Evolutionary conservation across 371 early-diverging fungal species (phyloP), one percentile per base, ranked within the genome.

Genomic region (Lichtheimia ornata): DNA sequence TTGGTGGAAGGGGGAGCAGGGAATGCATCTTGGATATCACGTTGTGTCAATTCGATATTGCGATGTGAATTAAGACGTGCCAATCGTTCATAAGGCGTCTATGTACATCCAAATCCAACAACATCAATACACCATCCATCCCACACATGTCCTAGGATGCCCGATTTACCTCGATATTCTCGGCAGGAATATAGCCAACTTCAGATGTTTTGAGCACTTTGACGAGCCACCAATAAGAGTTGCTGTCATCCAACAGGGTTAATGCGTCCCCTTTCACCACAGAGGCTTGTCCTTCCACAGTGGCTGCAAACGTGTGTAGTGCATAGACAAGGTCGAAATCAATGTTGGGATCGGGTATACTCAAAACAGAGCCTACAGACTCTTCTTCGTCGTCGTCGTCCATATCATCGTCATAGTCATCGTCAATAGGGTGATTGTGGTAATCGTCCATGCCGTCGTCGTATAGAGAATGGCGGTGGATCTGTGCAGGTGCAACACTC

Each of bases 211-310:
- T 92, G 42, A 94, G 72, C 30, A 92, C 91, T 72, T 94, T 91
- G 27, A 98, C 93, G 18, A 97, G 82, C 98, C 98, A 98, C 98
- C 98, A 98, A 80, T 97, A 97, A 41, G 91, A 91, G 72, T 98
- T 96, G n/a, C 88, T 85, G 71, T 98, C 98, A 72, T 97, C 97
- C 45, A 97, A 77, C 60, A 97, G 78, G 47, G 90, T 91, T 63
- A 97, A 76, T 25, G 91, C 84, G 64, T 97, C 96, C 60, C 93
- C 93, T 64, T 93, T 88, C 17, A 92, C 85, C 4, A 97, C 98
- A 2, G 91, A 89, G 18, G 96, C 94, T 59, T 97, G 97, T 14
- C 97, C 97, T 67, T 97, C 98, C 13, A 96, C 89, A 20, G 91
- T 95, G 13, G 94, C 95, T 17, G 91, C 90, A 81, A 97, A 97